Percentiles rank a stretch among this genome's conserved stretches.
phyloP scores from a whole-genome alignment of 2,329 filamentous ascomycete genomes.

The Talaromyces amestolkiae region DNA sequence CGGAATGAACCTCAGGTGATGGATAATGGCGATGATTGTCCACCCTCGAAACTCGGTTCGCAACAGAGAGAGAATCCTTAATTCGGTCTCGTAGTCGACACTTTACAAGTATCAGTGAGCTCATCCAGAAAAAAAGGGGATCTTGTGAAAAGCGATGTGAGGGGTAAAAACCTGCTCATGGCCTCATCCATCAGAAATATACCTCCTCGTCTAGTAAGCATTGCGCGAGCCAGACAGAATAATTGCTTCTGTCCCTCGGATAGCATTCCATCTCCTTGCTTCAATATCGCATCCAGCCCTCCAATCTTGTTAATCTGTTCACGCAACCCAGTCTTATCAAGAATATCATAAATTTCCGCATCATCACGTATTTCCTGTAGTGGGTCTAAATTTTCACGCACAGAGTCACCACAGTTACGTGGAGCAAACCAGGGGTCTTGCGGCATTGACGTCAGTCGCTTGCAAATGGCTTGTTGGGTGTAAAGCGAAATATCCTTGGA shows the following conservation, averaged over 20 bases:
- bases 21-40: constrained; percentile 59
- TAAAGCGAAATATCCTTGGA: constrained; percentile 41
- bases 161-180: constrained; percentile 32
- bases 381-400: constrained; percentile 42
- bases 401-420: constrained; percentile 27
- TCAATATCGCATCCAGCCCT: constrained; percentile 5
- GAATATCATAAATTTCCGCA: constrained; percentile 35
- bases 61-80: constrained; percentile 56
- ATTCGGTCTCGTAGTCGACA: constrained; percentile 58
- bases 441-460: constrained; percentile 41
- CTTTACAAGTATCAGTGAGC: constrained; percentile 30
- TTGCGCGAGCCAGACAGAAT: constrained; percentile 60
- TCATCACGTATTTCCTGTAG: constrained; percentile 29
- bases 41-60: constrained; percentile 53
- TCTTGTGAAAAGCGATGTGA: too few species aligned
- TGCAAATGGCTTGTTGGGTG: constrained; percentile 39
- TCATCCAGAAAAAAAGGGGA: background rate
- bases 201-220: constrained; percentile 47
- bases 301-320: constrained; percentile 46
- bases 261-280: constrained; percentile 32
- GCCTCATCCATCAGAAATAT: constrained; percentile 47
- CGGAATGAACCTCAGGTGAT: constrained; percentile 50
- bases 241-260: constrained; percentile 63
- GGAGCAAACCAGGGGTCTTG: constrained; percentile 45
- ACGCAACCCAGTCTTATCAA: constrained; percentile 40